A percentile compares a stretch with the other conserved stretches of the same genome.
phyloP scores from a whole-genome alignment of 1,139 yeast genomes.

The Candida glucosophila region DNA sequence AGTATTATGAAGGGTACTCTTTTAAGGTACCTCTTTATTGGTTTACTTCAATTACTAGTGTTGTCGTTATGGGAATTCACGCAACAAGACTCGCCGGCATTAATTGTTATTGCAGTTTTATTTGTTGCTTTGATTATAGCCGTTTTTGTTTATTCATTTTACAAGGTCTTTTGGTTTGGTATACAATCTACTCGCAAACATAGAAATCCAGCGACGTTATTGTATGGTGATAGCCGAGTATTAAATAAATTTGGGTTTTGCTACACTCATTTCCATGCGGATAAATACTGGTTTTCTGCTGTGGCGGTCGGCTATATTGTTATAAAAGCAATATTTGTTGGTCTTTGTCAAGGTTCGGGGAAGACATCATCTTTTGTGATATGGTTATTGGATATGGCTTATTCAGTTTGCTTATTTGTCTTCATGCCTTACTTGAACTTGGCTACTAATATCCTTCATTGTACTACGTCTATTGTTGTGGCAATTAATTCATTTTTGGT shows the following conservation, averaged over 20 bases:
- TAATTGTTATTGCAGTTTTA: slow-evolving; percentile 59
- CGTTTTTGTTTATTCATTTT: slow-evolving; percentile 51
- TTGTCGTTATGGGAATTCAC: slow-evolving; percentile 75
- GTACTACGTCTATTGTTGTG: slow-evolving; percentile 54
- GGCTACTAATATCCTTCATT: slow-evolving; percentile 61
- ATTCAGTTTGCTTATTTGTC: slow-evolving; percentile 47
- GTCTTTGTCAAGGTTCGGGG: slow-evolving; percentile 62
- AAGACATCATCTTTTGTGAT: slow-evolving; percentile 59
- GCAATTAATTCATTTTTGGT: slow-evolving; percentile 66
- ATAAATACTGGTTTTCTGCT: slow-evolving; percentile 67
- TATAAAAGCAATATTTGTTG: slow-evolving; percentile 55
- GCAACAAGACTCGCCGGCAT: slow-evolving; percentile 63
- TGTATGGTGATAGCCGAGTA: slow-evolving; percentile 60
- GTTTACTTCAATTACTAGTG: slow-evolving; percentile 63
- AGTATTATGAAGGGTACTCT: slow-evolving; percentile 57
- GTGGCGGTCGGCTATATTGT: slow-evolving; percentile 48
- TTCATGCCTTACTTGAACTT: slow-evolving; percentile 63
- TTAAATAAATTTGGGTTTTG: slow-evolving; percentile 68
- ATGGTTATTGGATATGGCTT: slow-evolving; percentile 58
- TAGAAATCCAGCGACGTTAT: slow-evolving; percentile 68
- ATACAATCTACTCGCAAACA: slow-evolving; percentile 40
- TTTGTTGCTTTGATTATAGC: slow-evolving; percentile 48
- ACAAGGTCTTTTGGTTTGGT: slow-evolving; percentile 52
- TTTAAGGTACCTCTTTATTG: slow-evolving; percentile 63
- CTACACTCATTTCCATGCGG: slow-evolving; percentile 75